Conservation (phyloP, 345 rosid genomes). For the Citrus sinensis region DVS_A1.0 CM039162.1:5318001-5318500, state of each 20-base stretch:
- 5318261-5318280: constrained; percentile 79
- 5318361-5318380: constrained; percentile 82
- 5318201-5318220: constrained; percentile 83
- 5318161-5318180: constrained; percentile 83
- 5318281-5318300: constrained; percentile 90
- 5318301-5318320: constrained; percentile 80
- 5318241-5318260: constrained; percentile 87
- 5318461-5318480: constrained; percentile 57
- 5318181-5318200: constrained; percentile 70
- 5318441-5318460: constrained; percentile 91
- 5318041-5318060: too few relatives aligned
- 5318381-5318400: constrained; percentile 69
- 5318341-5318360: constrained; percentile 85
- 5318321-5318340: constrained; percentile 63
- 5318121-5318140: constrained; percentile 8
- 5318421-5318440: constrained; percentile 88
- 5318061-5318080: too few relatives aligned
- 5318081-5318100: neutral
- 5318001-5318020: too few relatives aligned
- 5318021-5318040: too few relatives aligned
- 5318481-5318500: neutral
- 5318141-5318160: constrained; percentile 97
- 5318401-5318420: constrained; percentile 74
- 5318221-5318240: constrained; percentile 81
- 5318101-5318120: neutral